Evolutionary conservation across 2,329 filamentous ascomycete genomes (phyloP).

Genomic region (Colletotrichum chlorophyti): DNA sequence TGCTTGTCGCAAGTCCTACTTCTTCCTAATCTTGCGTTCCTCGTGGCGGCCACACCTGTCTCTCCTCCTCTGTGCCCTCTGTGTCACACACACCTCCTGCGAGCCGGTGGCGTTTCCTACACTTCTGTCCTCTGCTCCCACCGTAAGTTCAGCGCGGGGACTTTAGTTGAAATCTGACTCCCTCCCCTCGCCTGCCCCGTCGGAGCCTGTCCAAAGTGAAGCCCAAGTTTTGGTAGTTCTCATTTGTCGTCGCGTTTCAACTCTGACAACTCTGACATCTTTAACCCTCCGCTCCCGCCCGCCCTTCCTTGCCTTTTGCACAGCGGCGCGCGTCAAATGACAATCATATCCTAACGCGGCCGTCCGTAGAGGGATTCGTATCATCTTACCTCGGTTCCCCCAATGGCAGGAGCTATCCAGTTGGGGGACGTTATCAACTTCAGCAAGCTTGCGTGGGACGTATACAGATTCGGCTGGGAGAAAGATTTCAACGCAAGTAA

Average conservation of each 20-base stretch:
- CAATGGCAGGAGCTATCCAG: slow-evolving; percentile 32
- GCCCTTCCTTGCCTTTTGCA: slow-evolving; percentile 2
- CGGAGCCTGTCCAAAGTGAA: background rate
- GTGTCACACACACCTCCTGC: background rate
- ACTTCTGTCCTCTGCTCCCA: background rate
- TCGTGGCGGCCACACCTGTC: slow-evolving; percentile 10
- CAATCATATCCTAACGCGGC: slow-evolving; percentile 8
- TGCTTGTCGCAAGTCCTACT: background rate
- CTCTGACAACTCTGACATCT: too few species aligned
- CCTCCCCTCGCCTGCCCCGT: slow-evolving; percentile 4
- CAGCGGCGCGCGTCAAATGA: background rate
- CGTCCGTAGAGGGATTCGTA: background rate
- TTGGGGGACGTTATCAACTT: slow-evolving; percentile 41
- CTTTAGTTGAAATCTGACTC: slow-evolving; percentile 15
- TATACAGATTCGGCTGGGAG: slow-evolving; percentile 40
- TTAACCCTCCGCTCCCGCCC: too few species aligned
- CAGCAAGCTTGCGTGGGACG: slow-evolving; percentile 40
- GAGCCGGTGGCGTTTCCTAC: background rate
- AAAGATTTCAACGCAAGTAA: slow-evolving; percentile 42
- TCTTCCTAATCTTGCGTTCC: slow-evolving; percentile 1
- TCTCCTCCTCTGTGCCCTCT: too few species aligned
- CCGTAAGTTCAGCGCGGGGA: background rate
- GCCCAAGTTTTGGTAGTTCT: slow-evolving; percentile 14
- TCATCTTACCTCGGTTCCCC: background rate
- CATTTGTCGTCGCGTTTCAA: slow-evolving; percentile 14